A percentile compares a stretch with the other conserved stretches of the same genome.
These are phyloP conservation scores for Ramaria sp. DNA, from an alignment of 768 basidiomycete species.

Conservation along the genomic window DNA sequence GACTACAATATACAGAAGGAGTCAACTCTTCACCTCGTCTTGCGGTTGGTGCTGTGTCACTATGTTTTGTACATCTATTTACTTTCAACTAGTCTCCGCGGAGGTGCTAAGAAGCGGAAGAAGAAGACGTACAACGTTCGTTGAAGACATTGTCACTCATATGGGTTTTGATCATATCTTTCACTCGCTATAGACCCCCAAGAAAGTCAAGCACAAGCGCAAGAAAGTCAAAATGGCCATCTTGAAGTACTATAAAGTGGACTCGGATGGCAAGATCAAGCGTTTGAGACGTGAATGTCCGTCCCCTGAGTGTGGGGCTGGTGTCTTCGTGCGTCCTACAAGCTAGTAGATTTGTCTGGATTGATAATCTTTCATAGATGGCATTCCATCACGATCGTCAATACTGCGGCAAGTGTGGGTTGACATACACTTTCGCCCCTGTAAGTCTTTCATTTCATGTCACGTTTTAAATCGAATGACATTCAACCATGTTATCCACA, in stretches of 20 bases:
- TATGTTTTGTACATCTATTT: not conserved
- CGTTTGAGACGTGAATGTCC: conserved; percentile 96
- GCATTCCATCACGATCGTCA: conserved; percentile 97
- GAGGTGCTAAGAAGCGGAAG: conserved; percentile 99
- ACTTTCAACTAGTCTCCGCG: conserved; percentile 60
- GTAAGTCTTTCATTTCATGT: conserved; percentile 16
- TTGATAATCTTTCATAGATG: conserved; percentile 51
- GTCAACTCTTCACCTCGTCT: conserved; percentile 94
- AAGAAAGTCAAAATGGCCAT: conserved; percentile 99
- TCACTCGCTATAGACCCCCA: conserved; percentile 61
- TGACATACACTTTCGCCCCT: conserved; percentile 79
- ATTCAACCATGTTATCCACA: not conserved
- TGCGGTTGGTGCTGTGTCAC: conserved; percentile 21
- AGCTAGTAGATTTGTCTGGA: conserved; percentile 11
- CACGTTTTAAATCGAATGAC: not conserved
- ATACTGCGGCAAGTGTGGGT: conserved; percentile 92
- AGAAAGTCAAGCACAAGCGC: conserved; percentile 99
- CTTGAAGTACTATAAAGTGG: conserved; percentile 99
- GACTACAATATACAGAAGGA: conserved; percentile 99
- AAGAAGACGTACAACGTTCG: conserved; percentile 98
- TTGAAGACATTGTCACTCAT: conserved; percentile 10
- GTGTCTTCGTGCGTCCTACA: conserved; percentile 52
- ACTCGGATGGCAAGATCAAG: conserved; percentile 99
- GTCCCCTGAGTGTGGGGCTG: conserved; percentile 30
- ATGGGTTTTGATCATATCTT: conserved; percentile 5